phyloP scores from a whole-genome alignment of 2,329 filamentous ascomycete genomes.

The Colletotrichum sp. region DNA sequence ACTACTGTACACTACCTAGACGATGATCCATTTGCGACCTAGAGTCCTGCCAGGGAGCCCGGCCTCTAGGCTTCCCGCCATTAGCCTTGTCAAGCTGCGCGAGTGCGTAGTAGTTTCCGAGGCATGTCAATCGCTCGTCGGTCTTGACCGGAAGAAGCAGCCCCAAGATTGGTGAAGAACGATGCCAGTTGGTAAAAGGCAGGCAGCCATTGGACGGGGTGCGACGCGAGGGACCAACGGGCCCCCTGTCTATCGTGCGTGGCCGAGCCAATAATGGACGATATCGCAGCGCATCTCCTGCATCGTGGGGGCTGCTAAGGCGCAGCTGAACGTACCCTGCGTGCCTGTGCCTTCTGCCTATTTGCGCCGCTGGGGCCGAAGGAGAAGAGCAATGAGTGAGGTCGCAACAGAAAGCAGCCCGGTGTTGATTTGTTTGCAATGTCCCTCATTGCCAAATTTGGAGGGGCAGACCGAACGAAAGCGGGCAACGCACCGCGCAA shows the following conservation, averaged over 20 bases:
- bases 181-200: constrained; percentile 2
- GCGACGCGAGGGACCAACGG: constrained; percentile 1
- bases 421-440: not conserved
- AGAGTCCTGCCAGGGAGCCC: not conserved
- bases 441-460: not conserved
- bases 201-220: constrained; percentile 1
- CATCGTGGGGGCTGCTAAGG: constrained; percentile 13
- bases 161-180: not conserved
- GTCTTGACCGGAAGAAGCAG: constrained; percentile 5
- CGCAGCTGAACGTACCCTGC: constrained; percentile 18
- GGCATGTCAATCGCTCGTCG: not conserved
- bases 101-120: constrained; percentile 1
- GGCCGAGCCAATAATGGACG: constrained; percentile 16
- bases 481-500: not conserved
- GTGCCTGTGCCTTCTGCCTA: constrained; percentile 1
- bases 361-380: not conserved
- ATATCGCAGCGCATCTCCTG: not conserved
- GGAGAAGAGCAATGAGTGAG: not conserved
- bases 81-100: not conserved
- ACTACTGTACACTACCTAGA: not conserved
- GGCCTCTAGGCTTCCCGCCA: constrained; percentile 1
- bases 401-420: not conserved
- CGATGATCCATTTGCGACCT: not conserved
- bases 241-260: not conserved
- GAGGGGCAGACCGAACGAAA: not conserved